These are phyloP conservation scores for Amborella trichopoda DNA, from an alignment of 164 flowering plant species.

Conservation along the genomic window DNA sequence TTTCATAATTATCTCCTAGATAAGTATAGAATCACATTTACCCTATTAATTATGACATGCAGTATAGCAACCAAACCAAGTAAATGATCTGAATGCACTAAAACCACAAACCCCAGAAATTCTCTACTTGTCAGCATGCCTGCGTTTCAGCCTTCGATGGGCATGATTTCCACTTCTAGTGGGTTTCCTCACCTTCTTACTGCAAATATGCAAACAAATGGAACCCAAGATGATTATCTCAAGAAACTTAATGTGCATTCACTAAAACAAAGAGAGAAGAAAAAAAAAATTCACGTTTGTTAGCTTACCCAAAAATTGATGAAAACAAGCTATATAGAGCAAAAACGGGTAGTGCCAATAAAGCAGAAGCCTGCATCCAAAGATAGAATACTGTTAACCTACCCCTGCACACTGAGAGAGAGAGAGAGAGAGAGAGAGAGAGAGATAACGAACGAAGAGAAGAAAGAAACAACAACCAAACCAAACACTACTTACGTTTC, in stretches of 20 bases:
- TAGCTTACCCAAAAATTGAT: conserved; percentile 40
- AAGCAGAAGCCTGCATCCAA: conserved; percentile 80
- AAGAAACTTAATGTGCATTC: not conserved
- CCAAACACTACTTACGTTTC: no score
- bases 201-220: conserved; percentile 13
- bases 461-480: no score
- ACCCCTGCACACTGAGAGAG: no score
- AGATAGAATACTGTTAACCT: no score
- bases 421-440: no score
- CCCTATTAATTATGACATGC: no score
- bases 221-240: not conserved
- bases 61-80: no score
- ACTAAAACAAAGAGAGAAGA: not conserved
- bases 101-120: not conserved
- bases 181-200: conserved; percentile 32
- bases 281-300: not conserved
- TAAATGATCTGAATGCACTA: no score
- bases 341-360: conserved; percentile 59
- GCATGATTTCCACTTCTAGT: conserved; percentile 23
- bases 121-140: conserved; percentile 19
- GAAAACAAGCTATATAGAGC: conserved; percentile 25
- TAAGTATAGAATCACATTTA: no score
- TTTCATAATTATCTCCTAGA: no score
- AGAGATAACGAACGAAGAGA: no score
- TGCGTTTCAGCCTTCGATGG: conserved; percentile 46